Evolutionary conservation across 2,329 filamentous ascomycete genomes (phyloP).

Genomic region (Lojkania enalia): DNA sequence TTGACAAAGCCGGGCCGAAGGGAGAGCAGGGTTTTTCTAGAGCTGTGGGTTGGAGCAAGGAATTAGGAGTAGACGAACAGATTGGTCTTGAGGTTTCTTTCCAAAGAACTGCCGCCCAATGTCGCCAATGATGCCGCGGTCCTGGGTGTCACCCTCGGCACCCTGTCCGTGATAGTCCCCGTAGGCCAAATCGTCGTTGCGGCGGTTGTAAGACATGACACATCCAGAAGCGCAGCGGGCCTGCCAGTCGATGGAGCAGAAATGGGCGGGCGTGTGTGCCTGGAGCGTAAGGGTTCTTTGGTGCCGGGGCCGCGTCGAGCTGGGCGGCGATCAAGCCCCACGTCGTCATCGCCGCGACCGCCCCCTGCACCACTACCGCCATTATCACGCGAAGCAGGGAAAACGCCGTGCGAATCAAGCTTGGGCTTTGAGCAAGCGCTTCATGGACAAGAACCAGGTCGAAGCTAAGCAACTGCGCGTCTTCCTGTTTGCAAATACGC

Average conservation of each 20-base stretch:
- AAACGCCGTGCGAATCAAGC: no score
- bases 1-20: neutral
- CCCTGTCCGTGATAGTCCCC: constrained; percentile 52
- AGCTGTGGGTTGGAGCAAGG: neutral
- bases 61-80: constrained; percentile 3
- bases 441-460: no score
- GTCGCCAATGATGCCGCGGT: constrained; percentile 57
- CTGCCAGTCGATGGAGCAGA: constrained; percentile 9
- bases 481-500: no score
- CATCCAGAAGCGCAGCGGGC: constrained; percentile 17
- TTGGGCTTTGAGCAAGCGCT: no score
- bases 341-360: constrained; percentile 23
- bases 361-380: constrained; percentile 1
- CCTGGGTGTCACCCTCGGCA: constrained; percentile 42
- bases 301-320: neutral
- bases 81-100: constrained; percentile 20
- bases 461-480: no score
- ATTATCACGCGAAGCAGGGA: neutral
- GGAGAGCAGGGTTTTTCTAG: neutral
- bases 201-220: constrained; percentile 35
- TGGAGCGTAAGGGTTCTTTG: neutral
- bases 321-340: constrained; percentile 16
- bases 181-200: constrained; percentile 60
- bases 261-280: constrained; percentile 1
- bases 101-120: constrained; percentile 53